These are phyloP conservation scores for Mrakia frigida DNA, from an alignment of 768 basidiomycete genomes.

Conservation along the genomic window DNA sequence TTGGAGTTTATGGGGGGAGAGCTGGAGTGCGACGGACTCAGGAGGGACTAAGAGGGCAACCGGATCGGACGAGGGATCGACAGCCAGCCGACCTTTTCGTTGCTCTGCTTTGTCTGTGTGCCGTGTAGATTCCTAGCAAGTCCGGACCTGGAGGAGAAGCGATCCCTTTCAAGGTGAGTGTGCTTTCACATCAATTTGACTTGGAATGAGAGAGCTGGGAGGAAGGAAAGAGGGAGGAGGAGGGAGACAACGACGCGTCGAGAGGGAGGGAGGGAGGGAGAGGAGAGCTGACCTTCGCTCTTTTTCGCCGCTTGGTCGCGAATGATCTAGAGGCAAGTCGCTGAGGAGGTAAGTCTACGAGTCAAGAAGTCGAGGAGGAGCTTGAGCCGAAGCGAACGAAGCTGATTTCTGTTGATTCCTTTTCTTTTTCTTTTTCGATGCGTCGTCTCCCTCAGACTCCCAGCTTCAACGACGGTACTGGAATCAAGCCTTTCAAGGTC, in stretches of 20 bases:
- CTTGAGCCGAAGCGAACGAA: no score
- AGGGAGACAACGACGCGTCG: not conserved
- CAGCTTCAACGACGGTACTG: slow-evolving; percentile 3
- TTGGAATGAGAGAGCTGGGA: not conserved
- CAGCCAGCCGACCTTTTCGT: no score
- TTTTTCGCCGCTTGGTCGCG: not conserved
- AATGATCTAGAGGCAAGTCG: not conserved
- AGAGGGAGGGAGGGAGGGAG: no score
- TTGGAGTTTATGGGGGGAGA: not conserved
- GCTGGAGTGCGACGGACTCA: not conserved
- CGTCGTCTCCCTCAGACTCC: not conserved
- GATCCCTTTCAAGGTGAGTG: not conserved
- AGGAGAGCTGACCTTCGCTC: not conserved
- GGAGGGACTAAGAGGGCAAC: not conserved
- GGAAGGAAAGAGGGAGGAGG: not conserved
- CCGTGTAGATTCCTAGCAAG: not conserved
- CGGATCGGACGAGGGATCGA: no score
- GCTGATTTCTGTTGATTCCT: no score
- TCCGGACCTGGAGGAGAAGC: no score
- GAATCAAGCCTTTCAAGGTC: not conserved
- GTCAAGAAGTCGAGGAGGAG: no score
- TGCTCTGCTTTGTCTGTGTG: no score
- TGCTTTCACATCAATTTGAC: not conserved
- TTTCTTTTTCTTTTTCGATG: no score
- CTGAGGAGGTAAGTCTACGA: not conserved